Percentiles rank a stretch among this genome's conserved stretches.
These are phyloP conservation scores for Psilocybe cubensis DNA, from an alignment of 768 basidiomycete genomes.

Conservation along the genomic window DNA sequence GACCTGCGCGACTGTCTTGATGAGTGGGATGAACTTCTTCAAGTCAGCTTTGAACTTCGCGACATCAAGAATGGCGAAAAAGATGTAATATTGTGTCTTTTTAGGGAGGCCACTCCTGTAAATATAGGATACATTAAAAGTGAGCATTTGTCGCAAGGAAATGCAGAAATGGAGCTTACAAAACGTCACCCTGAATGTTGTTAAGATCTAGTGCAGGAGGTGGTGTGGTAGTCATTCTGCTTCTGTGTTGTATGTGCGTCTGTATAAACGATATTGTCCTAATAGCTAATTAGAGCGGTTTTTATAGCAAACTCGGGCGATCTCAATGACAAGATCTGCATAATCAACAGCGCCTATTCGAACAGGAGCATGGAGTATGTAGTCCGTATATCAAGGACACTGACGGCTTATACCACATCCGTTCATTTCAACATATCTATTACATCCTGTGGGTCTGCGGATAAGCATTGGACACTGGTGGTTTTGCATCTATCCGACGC, in stretches of 20 bases:
- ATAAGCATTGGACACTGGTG: no score
- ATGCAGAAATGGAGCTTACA: conserved; percentile 31
- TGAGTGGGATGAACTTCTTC: conserved; percentile 40
- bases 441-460: no score
- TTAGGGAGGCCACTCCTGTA: conserved; percentile 57
- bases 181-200: conserved; percentile 52
- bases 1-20: conserved; percentile 50
- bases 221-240: conserved; percentile 12
- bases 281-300: background rate
- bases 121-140: background rate
- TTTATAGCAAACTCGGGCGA: background rate
- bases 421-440: no score
- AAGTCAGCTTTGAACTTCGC: conserved; percentile 47
- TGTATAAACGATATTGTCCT: background rate
- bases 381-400: no score
- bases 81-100: conserved; percentile 52
- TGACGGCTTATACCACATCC: no score
- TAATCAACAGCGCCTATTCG: no score
- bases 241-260: background rate
- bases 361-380: no score
- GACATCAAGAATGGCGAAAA: conserved; percentile 54
- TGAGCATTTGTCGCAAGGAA: background rate
- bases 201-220: conserved; percentile 34
- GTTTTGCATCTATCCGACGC: no score
- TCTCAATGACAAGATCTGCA: background rate